These are phyloP conservation scores for Bruguiera parviflora DNA, from an alignment of 345 rosid species.

Conservation along the genomic window DNA sequence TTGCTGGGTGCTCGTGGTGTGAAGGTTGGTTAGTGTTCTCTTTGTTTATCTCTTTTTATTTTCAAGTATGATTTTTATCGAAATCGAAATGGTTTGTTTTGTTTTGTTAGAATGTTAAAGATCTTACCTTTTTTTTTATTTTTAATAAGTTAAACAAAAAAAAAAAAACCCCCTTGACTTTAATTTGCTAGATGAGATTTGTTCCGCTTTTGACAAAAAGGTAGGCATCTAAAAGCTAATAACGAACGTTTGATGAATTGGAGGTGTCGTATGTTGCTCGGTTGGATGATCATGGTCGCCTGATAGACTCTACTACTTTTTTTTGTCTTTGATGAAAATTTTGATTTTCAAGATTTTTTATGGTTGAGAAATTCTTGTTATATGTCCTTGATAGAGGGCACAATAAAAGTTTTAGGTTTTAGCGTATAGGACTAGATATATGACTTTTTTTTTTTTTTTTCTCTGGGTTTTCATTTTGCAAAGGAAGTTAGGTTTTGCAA, in stretches of 20 bases:
- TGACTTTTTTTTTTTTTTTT: conserved; percentile 18
- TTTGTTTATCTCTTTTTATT: background rate
- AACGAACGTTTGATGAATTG: background rate
- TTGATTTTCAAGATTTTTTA: background rate
- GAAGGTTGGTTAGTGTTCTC: conserved; percentile 9
- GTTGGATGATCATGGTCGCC: background rate
- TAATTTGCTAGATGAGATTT: background rate
- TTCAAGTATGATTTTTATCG: background rate
- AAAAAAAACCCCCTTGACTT: background rate
- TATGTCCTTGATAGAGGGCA: background rate
- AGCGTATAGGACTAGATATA: background rate
- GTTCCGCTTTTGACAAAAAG: background rate
- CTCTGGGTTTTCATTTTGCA: conserved; percentile 21
- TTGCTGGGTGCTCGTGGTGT: conserved; percentile 8
- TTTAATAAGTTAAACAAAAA: too few relatives aligned
- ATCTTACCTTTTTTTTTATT: too few relatives aligned
- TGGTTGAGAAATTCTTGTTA: background rate
- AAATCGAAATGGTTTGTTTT: background rate
- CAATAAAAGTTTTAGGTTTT: conserved; percentile 1
- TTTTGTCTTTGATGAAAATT: background rate
- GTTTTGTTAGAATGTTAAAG: background rate
- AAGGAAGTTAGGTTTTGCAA: background rate
- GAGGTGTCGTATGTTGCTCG: background rate
- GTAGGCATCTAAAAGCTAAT: background rate
- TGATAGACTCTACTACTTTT: background rate